These are phyloP conservation scores for Colletotrichum liriopes DNA, from an alignment of 2,329 filamentous ascomycete genomes.

Conservation along the genomic window DNA sequence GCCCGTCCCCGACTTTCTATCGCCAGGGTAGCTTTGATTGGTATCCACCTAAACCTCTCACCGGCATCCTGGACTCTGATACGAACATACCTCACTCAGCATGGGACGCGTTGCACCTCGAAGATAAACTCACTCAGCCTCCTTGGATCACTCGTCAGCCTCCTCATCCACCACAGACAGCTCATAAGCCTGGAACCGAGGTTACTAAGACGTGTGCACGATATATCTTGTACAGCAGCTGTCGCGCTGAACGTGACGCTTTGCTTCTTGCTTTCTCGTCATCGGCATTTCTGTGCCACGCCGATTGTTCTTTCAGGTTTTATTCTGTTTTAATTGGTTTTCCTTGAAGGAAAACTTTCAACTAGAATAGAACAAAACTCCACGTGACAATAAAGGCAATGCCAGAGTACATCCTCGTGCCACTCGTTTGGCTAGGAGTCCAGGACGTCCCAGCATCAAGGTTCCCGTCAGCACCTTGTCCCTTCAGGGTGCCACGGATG, in stretches of 20 bases:
- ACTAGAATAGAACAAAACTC: background rate
- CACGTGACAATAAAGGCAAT: background rate
- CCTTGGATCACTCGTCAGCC: background rate
- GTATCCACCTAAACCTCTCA: background rate
- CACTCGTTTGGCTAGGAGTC: background rate
- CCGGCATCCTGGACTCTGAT: too few species aligned
- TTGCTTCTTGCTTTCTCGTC: background rate
- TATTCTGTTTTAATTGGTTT: too few species aligned
- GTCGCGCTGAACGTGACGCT: background rate
- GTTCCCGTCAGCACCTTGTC: background rate
- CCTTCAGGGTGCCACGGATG: background rate
- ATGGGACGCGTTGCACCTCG: background rate
- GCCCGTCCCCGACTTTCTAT: background rate
- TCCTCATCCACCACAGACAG: background rate
- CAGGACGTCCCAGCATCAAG: background rate
- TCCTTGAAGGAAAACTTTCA: too few species aligned
- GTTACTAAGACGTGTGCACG: background rate
- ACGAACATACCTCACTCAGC: background rate
- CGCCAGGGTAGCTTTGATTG: background rate
- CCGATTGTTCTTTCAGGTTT: too few species aligned
- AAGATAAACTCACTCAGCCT: constrained; percentile 13
- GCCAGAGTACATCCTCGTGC: background rate
- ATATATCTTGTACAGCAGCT: background rate
- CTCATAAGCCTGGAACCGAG: background rate
- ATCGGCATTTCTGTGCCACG: background rate